Percentiles rank a stretch among this genome's conserved stretches.
These are phyloP conservation scores for Kockovaella imperatae DNA, from an alignment of 768 basidiomycete species.

Conservation along the genomic window DNA sequence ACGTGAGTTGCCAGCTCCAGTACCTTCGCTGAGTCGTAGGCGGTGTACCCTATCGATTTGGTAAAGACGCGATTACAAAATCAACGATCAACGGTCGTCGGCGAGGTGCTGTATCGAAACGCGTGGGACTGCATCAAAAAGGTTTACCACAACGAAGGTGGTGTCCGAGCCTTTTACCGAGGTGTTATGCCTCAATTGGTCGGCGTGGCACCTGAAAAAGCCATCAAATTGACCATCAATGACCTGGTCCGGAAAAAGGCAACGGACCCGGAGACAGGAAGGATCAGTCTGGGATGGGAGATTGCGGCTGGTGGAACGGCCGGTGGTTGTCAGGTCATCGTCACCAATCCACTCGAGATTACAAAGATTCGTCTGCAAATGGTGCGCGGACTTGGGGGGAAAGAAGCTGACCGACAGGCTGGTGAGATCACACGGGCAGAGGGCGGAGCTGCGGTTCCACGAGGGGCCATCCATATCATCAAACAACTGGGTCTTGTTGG, in stretches of 20 bases:
- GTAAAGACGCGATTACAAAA: conserved; percentile 76
- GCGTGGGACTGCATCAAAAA: conserved; percentile 88
- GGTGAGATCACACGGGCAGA: conserved; percentile 86
- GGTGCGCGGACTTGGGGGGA: conserved; percentile 53
- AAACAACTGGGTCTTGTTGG: conserved; percentile 86
- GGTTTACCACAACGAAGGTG: conserved; percentile 92
- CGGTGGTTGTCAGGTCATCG: conserved; percentile 95
- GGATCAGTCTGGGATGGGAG: conserved; percentile 88
- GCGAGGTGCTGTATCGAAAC: conserved; percentile 94
- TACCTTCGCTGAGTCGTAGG: conserved; percentile 1
- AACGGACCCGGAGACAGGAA: conserved; percentile 91
- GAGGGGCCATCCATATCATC: conserved; percentile 86
- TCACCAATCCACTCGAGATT: conserved; percentile 80
- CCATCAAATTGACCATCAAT: conserved; percentile 88
- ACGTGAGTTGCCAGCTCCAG: conserved; percentile 49
- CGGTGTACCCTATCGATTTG: conserved; percentile 77
- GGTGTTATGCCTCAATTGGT: conserved; percentile 91
- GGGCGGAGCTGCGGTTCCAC: conserved; percentile 57
- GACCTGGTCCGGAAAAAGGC: conserved; percentile 74
- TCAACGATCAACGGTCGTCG: conserved; percentile 91
- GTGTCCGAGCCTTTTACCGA: conserved; percentile 72
- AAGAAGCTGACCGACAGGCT: conserved; percentile 14
- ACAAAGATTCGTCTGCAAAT: conserved; percentile 41
- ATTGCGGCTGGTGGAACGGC: conserved; percentile 82
- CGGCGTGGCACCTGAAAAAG: conserved; percentile 52